These are phyloP conservation scores for Clarireedia monteithiana DNA, from an alignment of 2,329 filamentous ascomycete genomes.

Conservation along the genomic window DNA sequence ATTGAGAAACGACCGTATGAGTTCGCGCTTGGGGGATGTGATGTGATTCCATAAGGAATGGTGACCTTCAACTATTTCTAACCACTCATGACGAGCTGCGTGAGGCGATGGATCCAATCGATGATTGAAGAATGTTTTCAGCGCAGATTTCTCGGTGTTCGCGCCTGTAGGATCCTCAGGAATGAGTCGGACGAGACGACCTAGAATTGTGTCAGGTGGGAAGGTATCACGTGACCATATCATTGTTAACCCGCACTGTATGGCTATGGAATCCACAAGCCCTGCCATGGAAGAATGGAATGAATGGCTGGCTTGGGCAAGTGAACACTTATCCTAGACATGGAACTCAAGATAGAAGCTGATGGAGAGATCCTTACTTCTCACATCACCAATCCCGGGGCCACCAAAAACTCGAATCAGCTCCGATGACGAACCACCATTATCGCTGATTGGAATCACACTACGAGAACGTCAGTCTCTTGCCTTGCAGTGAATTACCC, in stretches of 20 bases:
- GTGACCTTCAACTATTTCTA: slow-evolving; percentile 80
- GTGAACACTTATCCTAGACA: not conserved
- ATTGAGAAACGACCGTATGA: slow-evolving; percentile 71
- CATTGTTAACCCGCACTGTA: not conserved
- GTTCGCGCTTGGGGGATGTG: slow-evolving; percentile 63
- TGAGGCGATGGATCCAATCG: slow-evolving; percentile 57
- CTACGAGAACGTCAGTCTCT: slow-evolving; percentile 42
- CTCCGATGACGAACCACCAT: slow-evolving; percentile 89
- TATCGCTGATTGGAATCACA: slow-evolving; percentile 92
- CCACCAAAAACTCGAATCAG: slow-evolving; percentile 91
- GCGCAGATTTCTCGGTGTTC: slow-evolving; percentile 59
- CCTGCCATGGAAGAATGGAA: not conserved
- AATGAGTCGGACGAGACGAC: slow-evolving; percentile 84
- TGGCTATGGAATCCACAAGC: no score
- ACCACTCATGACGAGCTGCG: slow-evolving; percentile 70
- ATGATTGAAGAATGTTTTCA: slow-evolving; percentile 82
- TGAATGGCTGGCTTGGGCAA: no score
- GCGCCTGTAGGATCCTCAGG: slow-evolving; percentile 46
- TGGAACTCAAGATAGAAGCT: not conserved
- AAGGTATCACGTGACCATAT: not conserved
- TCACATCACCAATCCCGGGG: slow-evolving; percentile 73
- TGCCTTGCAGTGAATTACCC: not conserved
- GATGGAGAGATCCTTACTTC: slow-evolving; percentile 41
- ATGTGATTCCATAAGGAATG: slow-evolving; percentile 60
- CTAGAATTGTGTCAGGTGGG: slow-evolving; percentile 35